Base-by-base conservation (phyloP, 805 yeast species). In the Candida insectorum region DNA sequence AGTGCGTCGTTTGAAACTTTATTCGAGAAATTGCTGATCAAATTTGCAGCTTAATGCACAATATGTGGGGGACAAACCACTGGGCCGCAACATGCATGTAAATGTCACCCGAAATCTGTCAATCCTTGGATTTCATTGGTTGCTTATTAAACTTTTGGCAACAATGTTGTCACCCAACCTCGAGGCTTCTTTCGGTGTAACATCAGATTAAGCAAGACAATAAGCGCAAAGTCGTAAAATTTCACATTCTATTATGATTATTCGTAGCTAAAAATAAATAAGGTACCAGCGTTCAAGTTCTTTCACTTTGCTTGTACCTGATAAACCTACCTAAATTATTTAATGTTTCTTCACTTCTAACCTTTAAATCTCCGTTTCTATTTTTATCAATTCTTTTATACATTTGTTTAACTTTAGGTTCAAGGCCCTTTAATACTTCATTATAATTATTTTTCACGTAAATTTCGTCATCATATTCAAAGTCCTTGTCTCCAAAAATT, bases 321-420 rank as follows among this genome's bases (percentile, higher is more conserved):
- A 91, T 76, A 54, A 93, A 91, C 39, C 95, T 67, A 10, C 72
- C 77, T 44, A 91, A 60, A 44, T 85, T 88, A 28, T 58, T 54
- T 45, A 76, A 65, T 1, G 82, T 77, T 38, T 84, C 93, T 33
- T 79, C 84, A 22, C 81, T 85, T 42, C 69, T 71, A 13, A 56
- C 63, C 54, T 85, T 81, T 46, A 85, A 64, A 26, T 62, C 74
- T 1, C 71, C 60, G 39, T 75, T 57, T 40, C 70, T 73, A 41
- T 81, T 77, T 53, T 78, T 49, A 31, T 52, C 58, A 7, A 49
- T 39, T 18, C 40, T 48, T 32, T 51, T 52, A 29, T 51, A 52
- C 40, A 52, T 37, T n/a, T 37, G 41, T 27, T 46, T 48, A 19
- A 49, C 33, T 12, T 35, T 29, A 4, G 44, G 43, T 25, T 48